Evolutionary conservation across 495 filamentous ascomycete species (phyloP), one percentile per base, ranked within the genome.

Genomic region (Penicillium tannophilum): DNA sequence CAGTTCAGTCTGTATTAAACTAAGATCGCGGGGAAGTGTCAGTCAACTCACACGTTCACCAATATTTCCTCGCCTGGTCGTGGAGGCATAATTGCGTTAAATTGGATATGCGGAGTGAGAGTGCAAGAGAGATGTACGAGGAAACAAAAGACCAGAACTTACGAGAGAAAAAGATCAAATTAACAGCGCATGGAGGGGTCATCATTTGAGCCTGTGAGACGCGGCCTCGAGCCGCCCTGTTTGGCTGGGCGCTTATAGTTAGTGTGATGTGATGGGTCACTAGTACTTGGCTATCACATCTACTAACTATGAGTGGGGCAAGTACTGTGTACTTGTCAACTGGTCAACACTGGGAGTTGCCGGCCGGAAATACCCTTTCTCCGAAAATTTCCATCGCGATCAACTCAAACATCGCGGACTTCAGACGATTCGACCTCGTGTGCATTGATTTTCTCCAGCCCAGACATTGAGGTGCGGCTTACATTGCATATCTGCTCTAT

Each of bases 21-120:
- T n/a, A 23, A 24, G 16, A 23, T 24, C 12, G 69, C 63, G 67
- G 64, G 65, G 68, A 66, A 61, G 16, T 57, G 42, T 59, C 46
- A 56, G 42, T 52, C 20, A 17, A 71, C 88, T 86, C 73, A 95
- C 91, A 93, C 83, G 12, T 89, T 93, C 64, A 90, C 79, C 56
- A 91, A 76, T 56, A 86, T 82, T 66, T 92, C 90, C 76, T 95
- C 92, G 63, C 90, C 90, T 44, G 86, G 84, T 62, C 83, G 79
- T 61, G 82, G 84, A 69, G 92, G 89, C 92, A 96, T 96, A 54
- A 31, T 72, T 64, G 57, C 52, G 42, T 63, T 9, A 24, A 20
- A 28, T 39, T 54, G 12, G 31, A 48, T 28, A 30, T 20, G 23
- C 30, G n/a, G 31, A 33, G 30, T 30, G 36, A 52, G 28, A 23